Conservation (phyloP, 116 monocot species). For the Phalaenopsis hybrid region DNA sequence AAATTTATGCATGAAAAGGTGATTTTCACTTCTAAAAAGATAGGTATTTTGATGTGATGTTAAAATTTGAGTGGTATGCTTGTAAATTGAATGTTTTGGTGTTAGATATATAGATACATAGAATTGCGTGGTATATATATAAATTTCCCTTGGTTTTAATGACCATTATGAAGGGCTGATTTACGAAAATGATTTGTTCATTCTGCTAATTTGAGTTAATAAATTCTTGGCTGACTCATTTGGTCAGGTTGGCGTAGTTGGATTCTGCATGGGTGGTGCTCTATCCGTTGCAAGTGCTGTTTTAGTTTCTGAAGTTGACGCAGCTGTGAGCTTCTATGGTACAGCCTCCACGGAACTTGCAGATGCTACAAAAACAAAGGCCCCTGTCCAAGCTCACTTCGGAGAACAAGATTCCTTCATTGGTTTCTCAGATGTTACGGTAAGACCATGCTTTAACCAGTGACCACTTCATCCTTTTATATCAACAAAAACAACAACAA, state of each 20-base stretch:
- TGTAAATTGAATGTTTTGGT: too few relatives aligned
- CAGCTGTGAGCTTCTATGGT: slow-evolving; percentile 90
- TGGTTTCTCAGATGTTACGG: slow-evolving; percentile 85
- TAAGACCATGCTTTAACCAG: slow-evolving; percentile 29
- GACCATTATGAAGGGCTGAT: background rate
- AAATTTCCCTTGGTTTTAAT: background rate
- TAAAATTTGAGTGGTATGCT: too few relatives aligned
- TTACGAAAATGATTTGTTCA: background rate
- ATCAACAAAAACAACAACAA: too few relatives aligned
- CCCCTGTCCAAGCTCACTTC: slow-evolving; percentile 91
- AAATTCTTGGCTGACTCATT: background rate
- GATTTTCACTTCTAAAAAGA: too few relatives aligned
- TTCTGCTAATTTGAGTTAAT: background rate
- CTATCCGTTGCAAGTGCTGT: slow-evolving; percentile 81
- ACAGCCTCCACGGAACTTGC: slow-evolving; percentile 70
- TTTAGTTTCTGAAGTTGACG: slow-evolving; percentile 85
- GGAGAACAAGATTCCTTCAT: slow-evolving; percentile 77
- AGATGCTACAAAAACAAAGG: slow-evolving; percentile 66
- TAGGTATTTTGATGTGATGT: too few relatives aligned
- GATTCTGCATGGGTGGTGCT: slow-evolving; percentile 97
- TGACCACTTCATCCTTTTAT: too few relatives aligned
- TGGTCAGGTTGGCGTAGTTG: slow-evolving; percentile 80
- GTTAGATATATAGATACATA: too few relatives aligned
- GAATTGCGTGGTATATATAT: too few relatives aligned
- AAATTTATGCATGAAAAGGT: too few relatives aligned